phyloP scores from a whole-genome alignment of 2,329 filamentous ascomycete genomes.

The Calcarisporium arbuscula region DNA sequence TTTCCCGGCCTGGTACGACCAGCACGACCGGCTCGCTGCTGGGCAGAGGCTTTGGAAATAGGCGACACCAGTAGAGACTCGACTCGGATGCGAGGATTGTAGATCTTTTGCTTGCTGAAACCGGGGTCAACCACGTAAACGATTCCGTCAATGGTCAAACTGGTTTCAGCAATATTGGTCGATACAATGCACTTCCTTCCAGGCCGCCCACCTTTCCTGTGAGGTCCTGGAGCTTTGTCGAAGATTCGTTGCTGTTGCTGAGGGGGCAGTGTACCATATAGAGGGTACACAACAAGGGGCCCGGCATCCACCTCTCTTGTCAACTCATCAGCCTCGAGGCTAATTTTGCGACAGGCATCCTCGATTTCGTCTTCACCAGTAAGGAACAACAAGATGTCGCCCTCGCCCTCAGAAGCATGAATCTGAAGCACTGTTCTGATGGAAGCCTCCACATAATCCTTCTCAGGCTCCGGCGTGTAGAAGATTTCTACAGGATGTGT shows the following conservation, averaged over 20 bases:
- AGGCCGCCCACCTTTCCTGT: conserved; percentile 69
- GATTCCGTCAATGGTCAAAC: conserved; percentile 95
- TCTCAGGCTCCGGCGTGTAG: conserved; percentile 93
- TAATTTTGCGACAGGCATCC: conserved; percentile 88
- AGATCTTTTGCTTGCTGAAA: conserved; percentile 99
- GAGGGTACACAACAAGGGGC: conserved; percentile 81
- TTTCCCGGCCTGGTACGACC: conserved; percentile 98
- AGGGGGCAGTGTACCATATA: conserved; percentile 90
- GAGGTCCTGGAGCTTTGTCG: conserved; percentile 72
- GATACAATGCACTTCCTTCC: conserved; percentile 93
- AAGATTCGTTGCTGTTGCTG: conserved; percentile 94
- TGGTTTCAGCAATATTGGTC: conserved; percentile 97
- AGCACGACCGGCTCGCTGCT: conserved; percentile 96
- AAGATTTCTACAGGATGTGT: conserved; percentile 98
- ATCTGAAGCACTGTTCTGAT: conserved; percentile 95
- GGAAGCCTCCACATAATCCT: conserved; percentile 93
- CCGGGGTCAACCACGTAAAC: conserved; percentile 99
- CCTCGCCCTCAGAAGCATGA: conserved; percentile 84
- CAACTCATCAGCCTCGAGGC: conserved; percentile 85
- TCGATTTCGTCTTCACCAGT: conserved; percentile 99
- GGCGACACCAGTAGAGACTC: conserved; percentile 96
- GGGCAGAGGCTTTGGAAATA: conserved; percentile 94
- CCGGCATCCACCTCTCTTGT: conserved; percentile 85
- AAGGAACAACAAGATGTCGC: conserved; percentile 89
- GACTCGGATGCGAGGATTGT: conserved; percentile 93